Conservation (phyloP, 192 early-diverging fungal species). For the Coemansia sp. region DNA sequence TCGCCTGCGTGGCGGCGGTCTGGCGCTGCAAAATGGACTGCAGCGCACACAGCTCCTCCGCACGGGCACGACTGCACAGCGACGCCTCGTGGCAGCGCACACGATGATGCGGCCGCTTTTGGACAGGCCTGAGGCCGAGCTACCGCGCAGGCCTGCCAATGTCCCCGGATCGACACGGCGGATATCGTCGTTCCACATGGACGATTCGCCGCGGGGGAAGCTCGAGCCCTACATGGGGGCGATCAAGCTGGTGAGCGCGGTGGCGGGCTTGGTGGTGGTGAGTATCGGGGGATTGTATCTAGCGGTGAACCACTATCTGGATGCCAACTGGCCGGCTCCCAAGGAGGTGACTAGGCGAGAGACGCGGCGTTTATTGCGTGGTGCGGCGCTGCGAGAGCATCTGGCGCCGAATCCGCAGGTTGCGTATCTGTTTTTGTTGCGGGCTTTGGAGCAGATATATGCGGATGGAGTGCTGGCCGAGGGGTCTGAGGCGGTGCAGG, state of each 20-base stretch:
- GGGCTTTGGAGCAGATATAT: slow-evolving; percentile 35
- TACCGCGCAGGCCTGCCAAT: background rate
- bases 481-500: slow-evolving; percentile 24
- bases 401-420: slow-evolving; percentile 35
- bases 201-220: slow-evolving; percentile 20
- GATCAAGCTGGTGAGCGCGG: slow-evolving; percentile 20
- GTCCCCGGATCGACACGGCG: background rate
- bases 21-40: too few species aligned
- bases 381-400: slow-evolving; percentile 37
- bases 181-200: slow-evolving; percentile 44
- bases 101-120: too few species aligned
- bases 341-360: slow-evolving; percentile 5
- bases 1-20: too few species aligned
- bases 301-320: slow-evolving; percentile 17
- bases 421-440: slow-evolving; percentile 38
- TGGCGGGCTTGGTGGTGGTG: slow-evolving; percentile 10
- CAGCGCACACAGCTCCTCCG: too few species aligned
- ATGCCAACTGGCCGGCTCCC: slow-evolving; percentile 14
- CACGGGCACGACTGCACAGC: background rate
- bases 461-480: slow-evolving; percentile 20
- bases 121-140: too few species aligned
- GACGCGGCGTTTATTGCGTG: slow-evolving; percentile 31
- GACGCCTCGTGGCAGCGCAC: too few species aligned
- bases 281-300: slow-evolving; percentile 22
- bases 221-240: slow-evolving; percentile 30